These are phyloP conservation scores for Labyrinthula sp. DNA, from an alignment of 352 stramenopile species.

Conservation along the genomic window DNA sequence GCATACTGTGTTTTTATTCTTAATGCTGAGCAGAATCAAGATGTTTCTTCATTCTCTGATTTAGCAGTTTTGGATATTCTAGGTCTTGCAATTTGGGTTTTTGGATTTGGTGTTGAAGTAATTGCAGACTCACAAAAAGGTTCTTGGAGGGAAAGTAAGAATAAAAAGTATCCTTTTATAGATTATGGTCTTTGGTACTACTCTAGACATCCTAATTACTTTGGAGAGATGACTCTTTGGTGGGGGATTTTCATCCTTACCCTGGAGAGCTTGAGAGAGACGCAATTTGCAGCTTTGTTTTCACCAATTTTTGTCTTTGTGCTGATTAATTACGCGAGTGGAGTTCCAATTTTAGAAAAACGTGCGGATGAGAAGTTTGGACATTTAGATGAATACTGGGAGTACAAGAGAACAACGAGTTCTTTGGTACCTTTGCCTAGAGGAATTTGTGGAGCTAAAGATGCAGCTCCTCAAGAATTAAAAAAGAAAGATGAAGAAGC, in stretches of 20 bases:
- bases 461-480: too few species aligned
- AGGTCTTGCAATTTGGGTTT: constrained; percentile 11
- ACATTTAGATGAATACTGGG: constrained; percentile 41
- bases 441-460: too few species aligned
- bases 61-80: constrained; percentile 20
- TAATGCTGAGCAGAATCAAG: constrained; percentile 3
- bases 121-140: constrained; percentile 28
- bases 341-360: constrained; percentile 52
- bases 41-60: not conserved
- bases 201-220: constrained; percentile 37
- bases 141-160: constrained; percentile 5
- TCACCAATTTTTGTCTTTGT: constrained; percentile 48
- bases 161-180: constrained; percentile 30
- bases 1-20: constrained; percentile 40
- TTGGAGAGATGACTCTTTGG: constrained; percentile 35
- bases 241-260: constrained; percentile 40
- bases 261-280: constrained; percentile 4
- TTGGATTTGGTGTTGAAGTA: constrained; percentile 18
- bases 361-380: constrained; percentile 49
- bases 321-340: constrained; percentile 47
- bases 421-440: constrained; percentile 37
- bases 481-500: too few species aligned
- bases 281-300: constrained; percentile 35
- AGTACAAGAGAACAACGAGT: constrained; percentile 51
- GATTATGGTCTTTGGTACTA: constrained; percentile 33